Percentiles rank a stretch among this genome's conserved stretches.
phyloP scores from a whole-genome alignment of 805 yeast genomes.

The Ogataea methylovora region DNA sequence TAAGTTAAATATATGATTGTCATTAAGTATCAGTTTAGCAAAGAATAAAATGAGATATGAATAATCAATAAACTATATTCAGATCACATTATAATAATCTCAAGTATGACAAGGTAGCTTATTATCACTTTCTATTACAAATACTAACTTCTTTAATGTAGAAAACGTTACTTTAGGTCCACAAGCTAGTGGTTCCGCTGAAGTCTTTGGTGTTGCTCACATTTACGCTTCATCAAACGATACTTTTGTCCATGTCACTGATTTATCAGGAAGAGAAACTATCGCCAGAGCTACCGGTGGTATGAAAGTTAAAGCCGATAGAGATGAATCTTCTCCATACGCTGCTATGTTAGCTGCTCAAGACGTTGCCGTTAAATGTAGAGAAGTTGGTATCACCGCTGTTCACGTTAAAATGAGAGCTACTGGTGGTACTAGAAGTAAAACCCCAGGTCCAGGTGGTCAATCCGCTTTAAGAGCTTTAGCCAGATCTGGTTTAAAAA shows the following conservation, averaged over 20 bases:
- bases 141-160: slow-evolving; percentile 9
- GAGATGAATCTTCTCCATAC: slow-evolving; percentile 99
- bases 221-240: slow-evolving; percentile 99
- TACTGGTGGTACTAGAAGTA: slow-evolving; percentile 99
- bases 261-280: slow-evolving; percentile 99
- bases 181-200: slow-evolving; percentile 95
- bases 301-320: slow-evolving; percentile 99
- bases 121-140: no score
- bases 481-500: slow-evolving; percentile 99
- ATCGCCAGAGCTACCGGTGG: slow-evolving; percentile 99
- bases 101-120: no score
- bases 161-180: slow-evolving; percentile 67
- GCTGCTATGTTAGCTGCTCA: slow-evolving; percentile 99
- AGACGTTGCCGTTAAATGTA: slow-evolving; percentile 98
- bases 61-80: no score
- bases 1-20: no score
- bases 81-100: no score
- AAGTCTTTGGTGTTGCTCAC: slow-evolving; percentile 99
- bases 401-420: slow-evolving; percentile 99
- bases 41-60: no score
- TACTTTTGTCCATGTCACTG: slow-evolving; percentile 99
- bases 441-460: slow-evolving; percentile 99
- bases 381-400: slow-evolving; percentile 99
- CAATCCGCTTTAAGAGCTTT: slow-evolving; percentile 98
- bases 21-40: no score